Percentiles rank a stretch among this genome's conserved stretches.
Evolutionary conservation across 78 protist genomes (phyloP).

Genomic region (Isochrysis galbana): DNA sequence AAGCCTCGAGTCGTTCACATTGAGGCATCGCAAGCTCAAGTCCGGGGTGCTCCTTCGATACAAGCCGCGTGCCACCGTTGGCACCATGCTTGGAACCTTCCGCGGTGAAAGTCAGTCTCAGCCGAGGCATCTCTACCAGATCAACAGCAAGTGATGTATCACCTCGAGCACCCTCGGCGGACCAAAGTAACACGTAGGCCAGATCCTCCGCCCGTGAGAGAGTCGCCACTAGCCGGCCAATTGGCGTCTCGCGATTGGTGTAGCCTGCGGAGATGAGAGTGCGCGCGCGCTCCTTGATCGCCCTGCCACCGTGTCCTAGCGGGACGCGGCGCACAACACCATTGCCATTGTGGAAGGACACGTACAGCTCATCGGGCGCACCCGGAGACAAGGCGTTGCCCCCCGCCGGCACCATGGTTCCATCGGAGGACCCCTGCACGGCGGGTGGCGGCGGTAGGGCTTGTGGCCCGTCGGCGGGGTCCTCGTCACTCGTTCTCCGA

Average conservation of each 20-base stretch:
- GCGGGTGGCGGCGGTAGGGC: not conserved
- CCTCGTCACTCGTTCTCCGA: not conserved
- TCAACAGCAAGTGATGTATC: not conserved
- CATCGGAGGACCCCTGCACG: not conserved
- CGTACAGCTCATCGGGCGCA: not conserved
- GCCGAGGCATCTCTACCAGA: slow-evolving; percentile 14
- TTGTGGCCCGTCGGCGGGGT: not conserved
- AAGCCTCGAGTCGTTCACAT: not conserved
- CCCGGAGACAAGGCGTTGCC: not conserved
- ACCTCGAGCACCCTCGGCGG: not conserved
- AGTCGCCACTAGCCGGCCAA: not conserved
- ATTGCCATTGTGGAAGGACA: not conserved
- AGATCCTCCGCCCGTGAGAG: not conserved
- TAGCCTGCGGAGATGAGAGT: not conserved
- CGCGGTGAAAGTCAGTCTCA: not conserved
- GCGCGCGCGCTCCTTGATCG: not conserved
- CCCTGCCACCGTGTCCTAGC: not conserved
- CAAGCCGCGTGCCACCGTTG: not conserved
- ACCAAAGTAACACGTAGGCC: slow-evolving; percentile 2
- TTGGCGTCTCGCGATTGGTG: not conserved
- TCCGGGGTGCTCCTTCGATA: not conserved
- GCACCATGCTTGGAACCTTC: too few relatives aligned
- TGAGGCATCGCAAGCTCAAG: not conserved
- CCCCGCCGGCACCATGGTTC: not conserved
- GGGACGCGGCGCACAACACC: not conserved